Percentiles rank a stretch among this genome's conserved stretches.
Evolutionary conservation across 2,329 filamentous ascomycete genomes (phyloP).

Genomic region (Aspergillus sp.): DNA sequence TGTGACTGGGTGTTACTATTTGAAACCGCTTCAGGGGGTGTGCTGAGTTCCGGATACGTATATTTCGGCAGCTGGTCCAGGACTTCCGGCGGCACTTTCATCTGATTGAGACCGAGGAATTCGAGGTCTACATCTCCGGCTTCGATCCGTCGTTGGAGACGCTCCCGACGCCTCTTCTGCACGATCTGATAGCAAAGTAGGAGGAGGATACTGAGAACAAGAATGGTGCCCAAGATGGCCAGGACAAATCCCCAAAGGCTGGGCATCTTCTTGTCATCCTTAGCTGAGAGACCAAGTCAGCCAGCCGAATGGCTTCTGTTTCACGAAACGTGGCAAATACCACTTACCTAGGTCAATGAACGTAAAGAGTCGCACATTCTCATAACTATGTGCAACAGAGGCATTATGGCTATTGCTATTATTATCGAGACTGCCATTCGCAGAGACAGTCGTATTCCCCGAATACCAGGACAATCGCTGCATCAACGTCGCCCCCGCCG

Average conservation of each 20-base stretch:
- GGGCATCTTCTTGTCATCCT: constrained; percentile 43
- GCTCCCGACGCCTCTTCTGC: constrained; percentile 61
- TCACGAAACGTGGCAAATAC: constrained; percentile 24
- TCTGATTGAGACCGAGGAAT: constrained; percentile 70
- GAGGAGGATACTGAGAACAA: constrained; percentile 57
- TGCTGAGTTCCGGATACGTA: constrained; percentile 51
- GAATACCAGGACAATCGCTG: constrained; percentile 66
- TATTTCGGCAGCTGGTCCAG: constrained; percentile 70
- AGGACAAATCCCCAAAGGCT: constrained; percentile 75
- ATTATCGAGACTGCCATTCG: constrained; percentile 2
- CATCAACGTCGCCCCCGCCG: constrained; percentile 61
- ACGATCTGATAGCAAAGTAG: constrained; percentile 66
- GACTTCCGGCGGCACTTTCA: constrained; percentile 65
- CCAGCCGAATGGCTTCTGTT: neutral
- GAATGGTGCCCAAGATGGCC: constrained; percentile 70
- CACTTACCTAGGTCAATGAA: constrained; percentile 40
- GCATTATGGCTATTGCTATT: neutral
- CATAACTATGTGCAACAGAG: neutral
- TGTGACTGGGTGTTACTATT: constrained; percentile 1
- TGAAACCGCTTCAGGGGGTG: constrained; percentile 1
- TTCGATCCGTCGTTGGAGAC: constrained; percentile 61
- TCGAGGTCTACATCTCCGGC: constrained; percentile 80
- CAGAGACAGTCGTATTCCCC: constrained; percentile 54
- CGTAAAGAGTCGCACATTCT: constrained; percentile 33
- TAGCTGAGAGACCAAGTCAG: constrained; percentile 17